Conservation (phyloP, 371 early-diverging fungal species). For the Mortierella sp. region DNA sequence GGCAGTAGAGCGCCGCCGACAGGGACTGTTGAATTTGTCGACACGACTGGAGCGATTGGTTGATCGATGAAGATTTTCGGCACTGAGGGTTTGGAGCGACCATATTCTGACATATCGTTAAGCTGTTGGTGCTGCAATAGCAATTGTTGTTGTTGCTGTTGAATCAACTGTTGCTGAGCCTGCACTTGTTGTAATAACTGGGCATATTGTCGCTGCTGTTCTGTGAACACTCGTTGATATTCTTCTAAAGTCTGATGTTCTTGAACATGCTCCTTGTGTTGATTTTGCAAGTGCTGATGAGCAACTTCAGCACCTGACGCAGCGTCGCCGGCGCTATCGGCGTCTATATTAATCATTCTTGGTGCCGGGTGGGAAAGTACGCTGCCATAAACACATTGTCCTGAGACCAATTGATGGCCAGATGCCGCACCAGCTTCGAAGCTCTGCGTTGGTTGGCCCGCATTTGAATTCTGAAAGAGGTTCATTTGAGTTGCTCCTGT, state of each 20-base stretch:
- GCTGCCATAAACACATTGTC: background rate
- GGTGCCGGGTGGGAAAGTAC: background rate
- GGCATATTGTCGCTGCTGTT: constrained; percentile 19
- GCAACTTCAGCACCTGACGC: background rate
- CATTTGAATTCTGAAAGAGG: background rate
- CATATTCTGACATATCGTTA: constrained; percentile 12
- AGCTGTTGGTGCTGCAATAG: constrained; percentile 22
- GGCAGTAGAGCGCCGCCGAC: background rate
- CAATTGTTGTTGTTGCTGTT: constrained; percentile 25
- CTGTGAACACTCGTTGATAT: constrained; percentile 16
- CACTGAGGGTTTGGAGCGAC: constrained; percentile 10
- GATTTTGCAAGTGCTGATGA: background rate
- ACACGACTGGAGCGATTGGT: background rate
- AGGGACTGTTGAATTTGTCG: background rate
- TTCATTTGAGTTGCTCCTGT: constrained; percentile 19
- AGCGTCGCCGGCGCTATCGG: background rate
- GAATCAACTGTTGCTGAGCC: constrained; percentile 19
- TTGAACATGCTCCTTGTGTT: constrained; percentile 9
- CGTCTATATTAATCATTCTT: background rate
- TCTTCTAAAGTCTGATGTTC: constrained; percentile 23
- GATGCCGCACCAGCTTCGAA: background rate
- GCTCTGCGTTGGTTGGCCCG: background rate
- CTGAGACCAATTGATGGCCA: background rate
- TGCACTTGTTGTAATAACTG: constrained; percentile 13
- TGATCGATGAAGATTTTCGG: constrained; percentile 12